phyloP scores from a whole-genome alignment of 371 early-diverging fungal genomes.

The Parasitella parasitica region DNA sequence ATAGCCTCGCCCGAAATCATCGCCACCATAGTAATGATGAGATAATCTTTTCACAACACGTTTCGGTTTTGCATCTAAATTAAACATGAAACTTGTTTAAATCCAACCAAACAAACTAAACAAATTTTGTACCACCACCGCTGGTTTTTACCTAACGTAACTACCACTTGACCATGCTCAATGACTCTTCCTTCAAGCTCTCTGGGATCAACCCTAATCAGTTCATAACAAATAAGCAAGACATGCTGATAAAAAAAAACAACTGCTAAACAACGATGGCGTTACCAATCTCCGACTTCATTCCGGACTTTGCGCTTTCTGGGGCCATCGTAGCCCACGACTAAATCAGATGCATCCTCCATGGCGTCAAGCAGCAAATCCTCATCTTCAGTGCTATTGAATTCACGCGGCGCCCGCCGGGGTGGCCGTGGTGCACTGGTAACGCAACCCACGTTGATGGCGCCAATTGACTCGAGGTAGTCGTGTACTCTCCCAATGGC shows the following conservation, averaged over 20 bases:
- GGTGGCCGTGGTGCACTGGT: constrained; percentile 41
- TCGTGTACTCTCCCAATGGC: constrained; percentile 87
- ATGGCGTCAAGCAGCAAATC: constrained; percentile 8
- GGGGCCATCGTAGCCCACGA: constrained; percentile 46
- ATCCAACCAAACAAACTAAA: background rate
- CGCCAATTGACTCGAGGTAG: constrained; percentile 78
- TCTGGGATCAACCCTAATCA: constrained; percentile 65
- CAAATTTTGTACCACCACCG: background rate
- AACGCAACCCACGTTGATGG: constrained; percentile 69
- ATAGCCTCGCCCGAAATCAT: constrained; percentile 49
- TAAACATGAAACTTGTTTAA: constrained; percentile 6
- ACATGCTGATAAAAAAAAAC: background rate
- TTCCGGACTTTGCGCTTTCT: constrained; percentile 64
- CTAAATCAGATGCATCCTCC: constrained; percentile 29
- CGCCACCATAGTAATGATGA: constrained; percentile 33
- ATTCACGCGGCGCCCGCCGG: constrained; percentile 23
- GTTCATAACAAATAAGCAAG: background rate
- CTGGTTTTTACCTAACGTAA: constrained; percentile 14
- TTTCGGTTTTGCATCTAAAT: constrained; percentile 33
- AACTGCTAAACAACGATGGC: background rate
- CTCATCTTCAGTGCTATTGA: background rate
- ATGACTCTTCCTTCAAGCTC: constrained; percentile 67
- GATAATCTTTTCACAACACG: constrained; percentile 25
- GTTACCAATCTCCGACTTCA: constrained; percentile 31
- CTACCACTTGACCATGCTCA: constrained; percentile 48